Base-by-base conservation (phyloP, 768 basidiomycete species). In the Psilocybe cyanescens region DNA sequence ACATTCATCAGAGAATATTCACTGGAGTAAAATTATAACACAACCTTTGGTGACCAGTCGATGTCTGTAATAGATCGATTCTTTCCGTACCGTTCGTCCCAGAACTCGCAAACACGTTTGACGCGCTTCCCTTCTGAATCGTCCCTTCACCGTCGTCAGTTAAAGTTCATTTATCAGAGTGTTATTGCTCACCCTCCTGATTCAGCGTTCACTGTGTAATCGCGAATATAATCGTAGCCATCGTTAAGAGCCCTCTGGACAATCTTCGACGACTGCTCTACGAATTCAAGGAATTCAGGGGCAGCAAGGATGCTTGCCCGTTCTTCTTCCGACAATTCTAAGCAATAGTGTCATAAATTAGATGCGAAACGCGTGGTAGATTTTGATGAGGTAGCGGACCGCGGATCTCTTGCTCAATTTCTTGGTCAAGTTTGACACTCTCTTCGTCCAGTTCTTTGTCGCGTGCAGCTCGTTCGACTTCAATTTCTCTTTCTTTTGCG, bases 31-130 rank as follows among this genome's bases (percentile, higher is more conserved):
- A 31, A 12, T 50, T 8, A 12, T 11, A 14, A 5, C 55, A 76
- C 55, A 63, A 94, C 97, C 81, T 98, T 98, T 3, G 94, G 94
- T 53, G 96, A 98, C 97, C 97, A 99, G 68, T 98, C 97, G 11
- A 98, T 81, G 66, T 94, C 95, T 1, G 97, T 99, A 62, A 99
- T 93, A 5, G 96, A 97, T 58, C 97, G 81, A 71, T 97, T 95
- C 75, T 92, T 94, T 4, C 91, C 91, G 76, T 93, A 92, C 50
- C 92, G 83, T 70, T 97, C 94, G 11, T 53, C 51, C 51, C 51
- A 53, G 33, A 53, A 53, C 33, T 55, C 54, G 39, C 54, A 55
- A 29, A 55, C 54, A 2, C 54, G 54, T 19, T 55, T 55, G 24
- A 55, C 54, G 16, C 54, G 54, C 28, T 55, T 87, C 7, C 94